Evolutionary conservation across 306 rosid species (phyloP), one percentile per base, ranked within the genome.

Genomic region (Sesbania bispinosa): DNA sequence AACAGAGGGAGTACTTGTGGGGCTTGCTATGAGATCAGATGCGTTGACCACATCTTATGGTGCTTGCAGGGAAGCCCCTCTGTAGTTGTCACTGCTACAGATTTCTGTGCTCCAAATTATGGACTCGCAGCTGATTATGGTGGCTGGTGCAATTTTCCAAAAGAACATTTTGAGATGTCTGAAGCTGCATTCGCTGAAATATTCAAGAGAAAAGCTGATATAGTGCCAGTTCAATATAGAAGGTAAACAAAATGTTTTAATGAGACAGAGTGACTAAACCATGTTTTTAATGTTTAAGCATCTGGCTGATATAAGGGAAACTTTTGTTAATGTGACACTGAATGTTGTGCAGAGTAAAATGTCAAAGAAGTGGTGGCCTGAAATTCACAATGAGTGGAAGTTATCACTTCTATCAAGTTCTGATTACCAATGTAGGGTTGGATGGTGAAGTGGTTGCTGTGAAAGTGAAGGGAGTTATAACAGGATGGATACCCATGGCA

Each of bases 81-180:
- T 24, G 74, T 92, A 41, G 76, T 83, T 55, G 88, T 92, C 77
- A 89, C 96, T 11, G 98, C 92, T 18, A 86, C 96, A 27, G 98
- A 92, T 85, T 92, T 89, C 80, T 92, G 98, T 62, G 88, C 98
- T 67, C 94, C 98, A 2, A 92, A 89, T 77, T 81, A 73, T 21
- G 98, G 98, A 8, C 85, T 89, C 24, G 85, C 98, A 0, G 76
- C 77, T 3, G 98, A 92, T 54, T 92, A 89, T 80, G 98, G 98
- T 68, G 98, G 98, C 43, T 89, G 98, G 96, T 92, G 96, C 76
- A 92, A 92, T 75, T 89, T 92, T 73, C 98, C 98, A 43, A 75
- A 81, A 47, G 85, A 89, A 52, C 98, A 92, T 77, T 89, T 92
- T 53, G 98, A 92, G 88, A 84, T 92, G 96, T 89, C 98, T 2